These are phyloP conservation scores for Camillea tinctor DNA, from an alignment of 2,329 filamentous ascomycete genomes.

Conservation along the genomic window DNA sequence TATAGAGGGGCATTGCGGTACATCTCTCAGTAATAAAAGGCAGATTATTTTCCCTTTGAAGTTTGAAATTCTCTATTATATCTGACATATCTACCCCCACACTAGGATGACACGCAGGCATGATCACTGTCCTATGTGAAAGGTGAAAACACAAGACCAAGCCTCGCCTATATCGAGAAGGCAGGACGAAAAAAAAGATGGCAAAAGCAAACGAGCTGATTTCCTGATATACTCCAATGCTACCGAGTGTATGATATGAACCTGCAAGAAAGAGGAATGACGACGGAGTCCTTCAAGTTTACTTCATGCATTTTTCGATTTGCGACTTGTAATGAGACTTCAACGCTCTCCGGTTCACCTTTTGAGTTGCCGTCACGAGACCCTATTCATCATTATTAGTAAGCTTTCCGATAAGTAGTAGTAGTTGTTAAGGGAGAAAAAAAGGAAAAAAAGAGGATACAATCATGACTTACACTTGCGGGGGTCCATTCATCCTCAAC, in stretches of 20 bases:
- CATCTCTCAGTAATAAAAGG: no score
- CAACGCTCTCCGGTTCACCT: conserved; percentile 55
- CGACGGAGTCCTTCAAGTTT: conserved; percentile 5
- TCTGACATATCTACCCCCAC: no score
- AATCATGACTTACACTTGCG: conserved; percentile 66
- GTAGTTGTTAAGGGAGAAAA: background rate
- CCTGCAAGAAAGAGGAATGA: background rate
- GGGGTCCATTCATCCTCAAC: conserved; percentile 88
- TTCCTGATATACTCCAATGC: background rate
- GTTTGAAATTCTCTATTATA: no score
- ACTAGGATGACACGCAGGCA: no score
- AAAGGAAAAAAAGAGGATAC: background rate
- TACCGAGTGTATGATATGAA: background rate
- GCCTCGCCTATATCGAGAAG: background rate
- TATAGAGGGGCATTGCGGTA: no score
- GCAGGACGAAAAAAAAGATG: background rate
- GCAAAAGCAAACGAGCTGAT: background rate
- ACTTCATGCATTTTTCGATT: conserved; percentile 44
- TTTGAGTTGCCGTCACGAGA: conserved; percentile 61
- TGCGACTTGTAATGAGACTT: conserved; percentile 51
- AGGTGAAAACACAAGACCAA: background rate
- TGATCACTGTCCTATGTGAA: background rate
- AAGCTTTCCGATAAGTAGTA: background rate
- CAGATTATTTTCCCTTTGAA: no score
- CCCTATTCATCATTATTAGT: conserved; percentile 39